A percentile compares a stretch with the other conserved stretches of the same genome.
phyloP scores from a whole-genome alignment of 306 rosid species.

The Albizia julibrissin region DNA sequence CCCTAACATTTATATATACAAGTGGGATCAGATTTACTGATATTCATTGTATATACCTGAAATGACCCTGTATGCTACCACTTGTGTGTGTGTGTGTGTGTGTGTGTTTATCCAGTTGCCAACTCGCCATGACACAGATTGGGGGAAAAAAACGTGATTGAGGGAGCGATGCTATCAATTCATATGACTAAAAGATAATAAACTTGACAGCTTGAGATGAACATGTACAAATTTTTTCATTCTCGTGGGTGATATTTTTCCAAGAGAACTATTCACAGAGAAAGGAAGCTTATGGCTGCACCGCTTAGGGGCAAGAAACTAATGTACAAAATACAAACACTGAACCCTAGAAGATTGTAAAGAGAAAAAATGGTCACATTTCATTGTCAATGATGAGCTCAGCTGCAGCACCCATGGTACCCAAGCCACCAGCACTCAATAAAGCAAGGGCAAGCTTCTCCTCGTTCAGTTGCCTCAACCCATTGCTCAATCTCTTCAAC shows the following conservation, averaged over 20 bases:
- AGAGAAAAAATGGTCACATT: slow-evolving; percentile 31
- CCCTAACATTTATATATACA: neutral
- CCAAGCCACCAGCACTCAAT: too few relatives aligned
- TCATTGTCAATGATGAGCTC: slow-evolving; percentile 71
- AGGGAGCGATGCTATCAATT: too few relatives aligned
- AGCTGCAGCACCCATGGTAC: too few relatives aligned
- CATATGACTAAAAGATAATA: neutral
- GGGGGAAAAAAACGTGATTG: too few relatives aligned
- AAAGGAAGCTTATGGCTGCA: slow-evolving; percentile 8
- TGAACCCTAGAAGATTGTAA: slow-evolving; percentile 22
- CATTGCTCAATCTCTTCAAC: slow-evolving; percentile 78
- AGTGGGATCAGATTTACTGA: neutral
- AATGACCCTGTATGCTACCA: too few relatives aligned
- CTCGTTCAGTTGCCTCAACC: too few relatives aligned
- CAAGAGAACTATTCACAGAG: slow-evolving; percentile 28
- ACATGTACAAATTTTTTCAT: slow-evolving; percentile 28
- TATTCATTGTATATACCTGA: too few relatives aligned
- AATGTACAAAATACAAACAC: slow-evolving; percentile 26
- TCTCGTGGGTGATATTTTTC: slow-evolving; percentile 20
- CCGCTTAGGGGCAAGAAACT: slow-evolving; percentile 31
- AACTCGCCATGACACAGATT: too few relatives aligned
- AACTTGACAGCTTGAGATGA: slow-evolving; percentile 9
- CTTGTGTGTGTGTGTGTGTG: too few relatives aligned
- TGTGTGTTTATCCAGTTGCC: too few relatives aligned
- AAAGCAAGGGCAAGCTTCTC: too few relatives aligned